phyloP scores from a whole-genome alignment of 495 filamentous ascomycete genomes.

The Hyphodiscus hymeniophilus region DNA sequence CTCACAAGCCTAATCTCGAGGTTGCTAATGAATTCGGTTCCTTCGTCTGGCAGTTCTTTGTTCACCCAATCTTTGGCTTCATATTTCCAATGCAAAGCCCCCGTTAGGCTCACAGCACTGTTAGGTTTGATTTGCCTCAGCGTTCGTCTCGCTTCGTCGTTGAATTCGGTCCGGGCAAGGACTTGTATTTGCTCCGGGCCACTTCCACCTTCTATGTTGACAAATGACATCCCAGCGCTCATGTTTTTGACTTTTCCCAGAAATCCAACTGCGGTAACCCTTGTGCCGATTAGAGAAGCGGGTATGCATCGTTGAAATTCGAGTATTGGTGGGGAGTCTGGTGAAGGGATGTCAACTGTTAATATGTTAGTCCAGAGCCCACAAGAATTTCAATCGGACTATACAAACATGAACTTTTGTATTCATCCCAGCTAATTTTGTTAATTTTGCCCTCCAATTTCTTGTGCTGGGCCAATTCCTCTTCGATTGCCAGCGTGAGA shows the following conservation, averaged over 20 bases:
- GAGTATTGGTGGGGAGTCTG: slow-evolving; percentile 3
- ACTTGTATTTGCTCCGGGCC: neutral
- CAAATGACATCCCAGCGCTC: neutral
- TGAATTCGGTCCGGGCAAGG: neutral
- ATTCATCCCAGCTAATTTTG: slow-evolving; percentile 26
- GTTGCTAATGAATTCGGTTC: neutral
- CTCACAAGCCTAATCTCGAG: slow-evolving; percentile 56
- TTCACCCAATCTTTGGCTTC: neutral
- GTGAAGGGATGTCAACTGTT: slow-evolving; percentile 6
- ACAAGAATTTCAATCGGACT: neutral
- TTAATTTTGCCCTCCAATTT: neutral
- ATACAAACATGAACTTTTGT: slow-evolving; percentile 40
- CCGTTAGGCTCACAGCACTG: slow-evolving; percentile 16
- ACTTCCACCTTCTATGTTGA: neutral
- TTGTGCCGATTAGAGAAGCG: neutral
- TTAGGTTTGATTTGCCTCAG: slow-evolving; percentile 22
- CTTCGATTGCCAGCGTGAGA: neutral
- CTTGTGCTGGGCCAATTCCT: neutral
- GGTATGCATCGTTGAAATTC: slow-evolving; percentile 2
- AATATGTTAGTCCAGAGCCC: neutral
- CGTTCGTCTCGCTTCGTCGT: neutral
- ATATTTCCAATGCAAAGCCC: slow-evolving; percentile 9
- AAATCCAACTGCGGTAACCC: slow-evolving; percentile 11
- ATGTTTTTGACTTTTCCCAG: neutral
- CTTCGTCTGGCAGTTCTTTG: slow-evolving; percentile 1